Evolutionary conservation across 805 yeast species (phyloP).

Genomic region (Peterozyma xylosa): DNA sequence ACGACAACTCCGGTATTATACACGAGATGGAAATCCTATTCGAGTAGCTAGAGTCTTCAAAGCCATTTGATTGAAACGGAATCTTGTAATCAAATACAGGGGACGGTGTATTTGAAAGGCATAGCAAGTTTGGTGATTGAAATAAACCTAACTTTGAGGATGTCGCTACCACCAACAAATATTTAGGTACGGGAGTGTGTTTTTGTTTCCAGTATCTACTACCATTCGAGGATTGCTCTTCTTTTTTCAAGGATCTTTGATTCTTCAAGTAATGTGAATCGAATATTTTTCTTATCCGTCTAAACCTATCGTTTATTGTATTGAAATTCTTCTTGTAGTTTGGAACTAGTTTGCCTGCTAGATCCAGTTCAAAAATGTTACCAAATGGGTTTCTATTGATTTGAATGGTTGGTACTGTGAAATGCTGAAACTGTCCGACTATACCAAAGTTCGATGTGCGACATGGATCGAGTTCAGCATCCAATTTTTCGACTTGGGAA

Average conservation of each 20-base stretch:
- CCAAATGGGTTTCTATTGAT: constrained; percentile 1
- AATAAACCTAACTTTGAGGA: constrained; percentile 35
- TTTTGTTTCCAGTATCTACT: constrained; percentile 20
- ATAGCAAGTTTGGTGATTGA: constrained; percentile 34
- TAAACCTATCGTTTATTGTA: constrained; percentile 18
- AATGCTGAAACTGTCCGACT: constrained; percentile 22
- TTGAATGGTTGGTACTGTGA: constrained; percentile 18
- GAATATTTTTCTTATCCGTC: constrained; percentile 19
- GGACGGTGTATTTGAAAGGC: constrained; percentile 35
- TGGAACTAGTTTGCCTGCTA: no score
- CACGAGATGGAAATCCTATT: constrained; percentile 21
- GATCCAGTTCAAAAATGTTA: neutral
- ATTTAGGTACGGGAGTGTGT: constrained; percentile 16
- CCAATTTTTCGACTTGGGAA: constrained; percentile 33
- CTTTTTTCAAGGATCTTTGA: constrained; percentile 15
- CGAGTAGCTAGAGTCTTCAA: constrained; percentile 22
- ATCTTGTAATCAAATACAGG: constrained; percentile 30
- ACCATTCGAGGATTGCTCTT: constrained; percentile 18
- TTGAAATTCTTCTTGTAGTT: constrained; percentile 8
- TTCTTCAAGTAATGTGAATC: constrained; percentile 19
- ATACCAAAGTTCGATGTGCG: constrained; percentile 31
- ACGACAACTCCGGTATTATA: constrained; percentile 30
- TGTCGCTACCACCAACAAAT: constrained; percentile 36
- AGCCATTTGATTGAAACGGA: constrained; percentile 18
- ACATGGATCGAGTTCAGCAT: constrained; percentile 30